phyloP scores from a whole-genome alignment of 495 filamentous ascomycete species.

The Rhypophila decipiens region DNA sequence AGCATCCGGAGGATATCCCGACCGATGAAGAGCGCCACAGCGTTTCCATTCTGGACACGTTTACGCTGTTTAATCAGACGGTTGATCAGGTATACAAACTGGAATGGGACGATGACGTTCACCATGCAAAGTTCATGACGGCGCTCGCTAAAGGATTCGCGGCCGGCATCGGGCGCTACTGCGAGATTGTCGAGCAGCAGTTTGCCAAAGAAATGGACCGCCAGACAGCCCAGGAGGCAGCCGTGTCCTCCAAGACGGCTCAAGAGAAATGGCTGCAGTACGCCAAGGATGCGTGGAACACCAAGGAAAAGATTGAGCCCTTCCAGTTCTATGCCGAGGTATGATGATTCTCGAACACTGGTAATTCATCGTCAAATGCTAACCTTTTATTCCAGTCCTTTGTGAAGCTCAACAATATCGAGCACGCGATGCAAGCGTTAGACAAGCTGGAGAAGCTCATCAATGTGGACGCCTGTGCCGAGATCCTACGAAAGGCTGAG shows the following conservation, averaged over 20 bases:
- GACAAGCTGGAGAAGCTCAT: constrained; percentile 85
- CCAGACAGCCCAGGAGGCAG: constrained; percentile 78
- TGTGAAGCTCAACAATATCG: constrained; percentile 96
- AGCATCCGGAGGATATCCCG: constrained; percentile 51
- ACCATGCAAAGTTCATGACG: constrained; percentile 96
- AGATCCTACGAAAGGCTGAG: constrained; percentile 62
- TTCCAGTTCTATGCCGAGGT: constrained; percentile 97
- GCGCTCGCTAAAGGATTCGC: constrained; percentile 83
- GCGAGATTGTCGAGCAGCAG: constrained; percentile 78
- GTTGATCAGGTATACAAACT: constrained; percentile 79
- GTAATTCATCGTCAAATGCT: background rate
- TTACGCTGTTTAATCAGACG: constrained; percentile 84
- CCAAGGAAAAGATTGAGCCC: constrained; percentile 90
- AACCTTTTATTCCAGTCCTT: constrained; percentile 61
- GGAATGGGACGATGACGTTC: constrained; percentile 87
- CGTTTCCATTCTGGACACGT: constrained; percentile 88
- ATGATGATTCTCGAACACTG: constrained; percentile 3
- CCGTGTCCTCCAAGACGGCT: constrained; percentile 66
- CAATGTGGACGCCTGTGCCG: constrained; percentile 90
- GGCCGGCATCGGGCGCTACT: constrained; percentile 78
- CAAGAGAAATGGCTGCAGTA: constrained; percentile 87
- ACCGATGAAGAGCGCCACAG: constrained; percentile 86
- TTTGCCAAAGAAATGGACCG: constrained; percentile 94
- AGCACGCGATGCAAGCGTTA: constrained; percentile 83
- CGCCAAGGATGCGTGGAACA: constrained; percentile 91